Percentiles rank a stretch among this genome's conserved stretches.
Conservation (phyloP, 768 basidiomycete species). For the Pluteus cervinus region DNA sequence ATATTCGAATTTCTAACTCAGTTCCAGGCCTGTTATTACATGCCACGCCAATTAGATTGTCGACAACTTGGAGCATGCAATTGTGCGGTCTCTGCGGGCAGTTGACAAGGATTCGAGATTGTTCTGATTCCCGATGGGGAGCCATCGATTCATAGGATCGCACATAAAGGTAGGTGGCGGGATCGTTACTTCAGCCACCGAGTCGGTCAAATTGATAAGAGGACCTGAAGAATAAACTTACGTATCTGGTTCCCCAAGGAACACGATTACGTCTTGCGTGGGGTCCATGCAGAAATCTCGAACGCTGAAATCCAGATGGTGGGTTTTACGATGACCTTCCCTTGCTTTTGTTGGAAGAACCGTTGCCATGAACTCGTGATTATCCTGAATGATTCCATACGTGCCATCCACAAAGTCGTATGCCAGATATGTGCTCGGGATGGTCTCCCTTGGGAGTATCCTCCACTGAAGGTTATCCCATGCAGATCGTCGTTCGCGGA, state of each 20-base stretch:
- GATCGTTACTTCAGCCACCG: too few relatives aligned
- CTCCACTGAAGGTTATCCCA: slow-evolving; percentile 20
- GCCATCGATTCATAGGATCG: too few relatives aligned
- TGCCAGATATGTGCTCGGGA: slow-evolving; percentile 25
- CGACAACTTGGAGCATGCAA: too few relatives aligned
- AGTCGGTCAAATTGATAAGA: too few relatives aligned
- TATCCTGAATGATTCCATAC: slow-evolving; percentile 37
- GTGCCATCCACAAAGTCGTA: slow-evolving; percentile 60
- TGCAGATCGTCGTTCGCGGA: slow-evolving; percentile 14
- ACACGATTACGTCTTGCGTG: slow-evolving; percentile 50
- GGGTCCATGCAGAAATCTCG: slow-evolving; percentile 65
- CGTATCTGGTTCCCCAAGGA: slow-evolving; percentile 26
- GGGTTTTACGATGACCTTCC: slow-evolving; percentile 11
- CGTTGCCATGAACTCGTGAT: slow-evolving; percentile 12
- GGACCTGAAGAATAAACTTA: too few relatives aligned
- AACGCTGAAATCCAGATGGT: slow-evolving; percentile 28
- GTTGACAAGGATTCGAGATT: too few relatives aligned
- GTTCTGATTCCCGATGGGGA: too few relatives aligned
- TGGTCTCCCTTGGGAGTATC: neutral
- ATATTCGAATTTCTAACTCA: too few relatives aligned
- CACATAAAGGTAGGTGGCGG: too few relatives aligned
- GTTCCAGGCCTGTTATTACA: too few relatives aligned
- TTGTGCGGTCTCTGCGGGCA: too few relatives aligned
- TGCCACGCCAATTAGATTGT: too few relatives aligned
- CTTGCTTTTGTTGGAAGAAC: slow-evolving; percentile 18